Percentiles rank a stretch among this genome's conserved stretches.
Evolutionary conservation across 2,329 filamentous ascomycete genomes (phyloP).

Genomic region (Fusarium sp.): DNA sequence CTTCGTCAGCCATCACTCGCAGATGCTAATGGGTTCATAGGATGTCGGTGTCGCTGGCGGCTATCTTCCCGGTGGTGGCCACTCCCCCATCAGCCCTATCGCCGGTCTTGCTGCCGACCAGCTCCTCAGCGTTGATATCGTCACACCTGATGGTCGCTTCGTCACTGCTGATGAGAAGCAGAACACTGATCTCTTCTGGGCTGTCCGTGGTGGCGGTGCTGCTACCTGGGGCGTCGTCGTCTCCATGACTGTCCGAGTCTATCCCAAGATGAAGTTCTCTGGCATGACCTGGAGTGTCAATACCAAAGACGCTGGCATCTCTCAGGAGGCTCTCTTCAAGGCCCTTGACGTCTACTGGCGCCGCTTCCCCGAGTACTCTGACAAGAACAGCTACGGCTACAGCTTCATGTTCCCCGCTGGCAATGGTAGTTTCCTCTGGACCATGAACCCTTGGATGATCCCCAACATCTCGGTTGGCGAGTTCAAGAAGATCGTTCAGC

Average conservation of each 20-base stretch:
- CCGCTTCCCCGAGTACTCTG: conserved; percentile 39
- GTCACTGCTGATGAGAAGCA: conserved; percentile 52
- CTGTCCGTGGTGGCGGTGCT: conserved; percentile 64
- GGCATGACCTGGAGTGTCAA: conserved; percentile 44
- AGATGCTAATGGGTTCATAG: background rate
- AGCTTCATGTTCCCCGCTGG: conserved; percentile 38
- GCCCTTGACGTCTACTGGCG: conserved; percentile 39
- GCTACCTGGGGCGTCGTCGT: conserved; percentile 57
- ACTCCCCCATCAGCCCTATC: conserved; percentile 59
- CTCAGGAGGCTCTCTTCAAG: conserved; percentile 43
- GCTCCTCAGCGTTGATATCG: conserved; percentile 62
- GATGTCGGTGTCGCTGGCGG: conserved; percentile 68
- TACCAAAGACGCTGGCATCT: conserved; percentile 36
- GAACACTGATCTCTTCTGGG: conserved; percentile 69
- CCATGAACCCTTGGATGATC: conserved; percentile 44
- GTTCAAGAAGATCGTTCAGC: conserved; percentile 33
- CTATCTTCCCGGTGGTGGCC: conserved; percentile 68
- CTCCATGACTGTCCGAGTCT: conserved; percentile 49
- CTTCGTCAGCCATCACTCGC: fast-evolving
- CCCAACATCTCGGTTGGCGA: conserved; percentile 43
- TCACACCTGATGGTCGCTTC: conserved; percentile 58
- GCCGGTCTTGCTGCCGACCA: conserved; percentile 70
- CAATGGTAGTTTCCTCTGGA: conserved; percentile 44
- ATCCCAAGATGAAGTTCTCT: conserved; percentile 45
- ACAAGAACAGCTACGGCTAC: conserved; percentile 40